Base-by-base conservation (phyloP, 805 yeast species). In the Candida golubevii region DNA sequence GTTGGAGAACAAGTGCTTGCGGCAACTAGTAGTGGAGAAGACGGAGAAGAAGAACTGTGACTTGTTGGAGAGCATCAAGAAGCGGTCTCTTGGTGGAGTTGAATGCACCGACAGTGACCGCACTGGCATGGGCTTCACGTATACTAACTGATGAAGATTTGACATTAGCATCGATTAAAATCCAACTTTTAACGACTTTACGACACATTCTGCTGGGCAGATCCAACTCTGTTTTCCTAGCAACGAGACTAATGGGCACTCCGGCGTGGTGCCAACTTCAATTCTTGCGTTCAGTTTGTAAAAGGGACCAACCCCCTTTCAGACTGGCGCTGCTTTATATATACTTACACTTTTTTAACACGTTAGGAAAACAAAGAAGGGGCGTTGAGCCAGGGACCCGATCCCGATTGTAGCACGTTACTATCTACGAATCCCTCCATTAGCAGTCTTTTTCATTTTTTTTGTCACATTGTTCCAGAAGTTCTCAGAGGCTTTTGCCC, bases 1-100 rank as follows among this genome's bases (percentile, higher is more conserved):
- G 66, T 88, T 88, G 95, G 99, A 91, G 67, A 91, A 91, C 68
- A 79, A 82, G 58, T 74, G 95, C 63, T 74, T 91, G 55, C 79
- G 87, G 67, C 85, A 85, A 60, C 70, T 93, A 54, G 90, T 91
- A 23, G 83, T 85, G 36, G 91, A 88, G 63, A 85, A 88, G 57
- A 84, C 85, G 43, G 68, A 53, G 48, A 57, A 48, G 59, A 62
- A 54, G 46, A 57, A 55, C 52, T 49, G 62, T 27, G 62, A 63
- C 41, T 51, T 60, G 42, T 52, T 61, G 51, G 62, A 58, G 41
- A 48, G 49, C 44, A 61, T 60, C 56, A 59, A 61, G 56, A 57
- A 54, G 51, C 51, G 62, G 39, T 55, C 59, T 31, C 55, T 58
- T 26, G 54, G 53, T 44, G 51, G 49, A 33, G 32, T 3, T 29